These are phyloP conservation scores for Calendula officinalis DNA, from an alignment of 129 eudicot genomes.

Conservation along the genomic window DNA sequence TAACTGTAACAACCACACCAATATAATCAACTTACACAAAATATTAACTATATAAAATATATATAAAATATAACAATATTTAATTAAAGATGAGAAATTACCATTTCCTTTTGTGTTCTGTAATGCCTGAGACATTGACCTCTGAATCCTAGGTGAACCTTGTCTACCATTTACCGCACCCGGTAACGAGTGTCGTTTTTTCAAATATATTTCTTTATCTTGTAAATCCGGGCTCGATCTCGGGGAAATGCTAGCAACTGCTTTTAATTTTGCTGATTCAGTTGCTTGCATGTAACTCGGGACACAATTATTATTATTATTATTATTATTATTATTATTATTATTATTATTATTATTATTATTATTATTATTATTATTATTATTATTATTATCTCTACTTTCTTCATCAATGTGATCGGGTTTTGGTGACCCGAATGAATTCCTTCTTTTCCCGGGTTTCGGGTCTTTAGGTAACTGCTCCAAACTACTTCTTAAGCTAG, in stretches of 20 bases:
- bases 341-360: slow-evolving; percentile 45
- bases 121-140: slow-evolving; percentile 63
- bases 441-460: slow-evolving; percentile 60
- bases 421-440: slow-evolving; percentile 62
- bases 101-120: slow-evolving; percentile 65
- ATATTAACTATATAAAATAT: background rate
- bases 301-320: slow-evolving; percentile 40
- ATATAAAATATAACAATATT: background rate
- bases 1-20: slow-evolving; percentile 35
- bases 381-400: slow-evolving; percentile 60
- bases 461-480: slow-evolving; percentile 67
- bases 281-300: slow-evolving; percentile 98
- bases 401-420: slow-evolving; percentile 63
- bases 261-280: slow-evolving; percentile 89
- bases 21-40: slow-evolving; percentile 2
- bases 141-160: slow-evolving; percentile 74
- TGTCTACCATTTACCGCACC: slow-evolving; percentile 59
- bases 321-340: slow-evolving; percentile 39
- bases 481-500: slow-evolving; percentile 45
- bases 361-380: slow-evolving; percentile 32
- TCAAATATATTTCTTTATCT: slow-evolving; percentile 58
- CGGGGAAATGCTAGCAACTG: slow-evolving; percentile 67
- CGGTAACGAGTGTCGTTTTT: slow-evolving; percentile 85
- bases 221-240: slow-evolving; percentile 87
- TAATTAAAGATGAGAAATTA: slow-evolving; percentile 11